These are phyloP conservation scores for Hortaea sp. DNA, from an alignment of 2,329 filamentous ascomycete genomes.

Conservation along the genomic window DNA sequence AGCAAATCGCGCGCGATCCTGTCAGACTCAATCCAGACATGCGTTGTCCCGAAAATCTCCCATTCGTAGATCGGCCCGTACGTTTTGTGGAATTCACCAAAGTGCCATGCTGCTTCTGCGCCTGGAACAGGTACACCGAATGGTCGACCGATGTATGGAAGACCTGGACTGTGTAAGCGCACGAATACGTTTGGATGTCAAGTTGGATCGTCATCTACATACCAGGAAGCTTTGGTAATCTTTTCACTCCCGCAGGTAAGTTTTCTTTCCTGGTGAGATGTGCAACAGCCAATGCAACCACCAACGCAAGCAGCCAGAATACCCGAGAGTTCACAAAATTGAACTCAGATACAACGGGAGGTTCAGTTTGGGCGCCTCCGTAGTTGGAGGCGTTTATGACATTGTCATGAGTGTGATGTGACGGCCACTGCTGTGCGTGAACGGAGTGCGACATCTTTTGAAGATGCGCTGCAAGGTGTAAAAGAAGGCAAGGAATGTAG, in stretches of 20 bases:
- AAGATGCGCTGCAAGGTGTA: background rate
- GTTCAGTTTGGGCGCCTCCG: background rate
- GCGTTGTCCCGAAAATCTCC: slow-evolving; percentile 22
- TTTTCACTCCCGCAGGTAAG: slow-evolving; percentile 15
- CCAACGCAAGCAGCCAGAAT: background rate
- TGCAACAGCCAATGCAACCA: background rate
- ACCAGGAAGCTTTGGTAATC: slow-evolving; percentile 13
- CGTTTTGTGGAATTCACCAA: slow-evolving; percentile 24
- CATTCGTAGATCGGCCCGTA: slow-evolving; percentile 27
- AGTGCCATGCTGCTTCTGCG: slow-evolving; percentile 26
- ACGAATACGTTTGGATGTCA: too few relatives aligned
- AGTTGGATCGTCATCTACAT: background rate
- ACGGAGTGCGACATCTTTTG: background rate
- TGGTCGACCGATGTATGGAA: slow-evolving; percentile 23
- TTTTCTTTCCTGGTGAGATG: slow-evolving; percentile 4
- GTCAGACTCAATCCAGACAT: slow-evolving; percentile 27
- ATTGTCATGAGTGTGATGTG: background rate
- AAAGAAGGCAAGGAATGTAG: background rate
- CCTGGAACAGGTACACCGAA: slow-evolving; percentile 24
- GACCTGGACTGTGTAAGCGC: slow-evolving; percentile 6
- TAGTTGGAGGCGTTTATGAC: background rate
- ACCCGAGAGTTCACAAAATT: background rate
- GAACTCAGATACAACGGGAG: background rate
- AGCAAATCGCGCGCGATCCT: slow-evolving; percentile 25
- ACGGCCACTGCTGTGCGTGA: background rate